Evolutionary conservation across 1,284 basidiomycete genomes (phyloP), one percentile per base, ranked within the genome.

Genomic region (Entoloma clypeatum): DNA sequence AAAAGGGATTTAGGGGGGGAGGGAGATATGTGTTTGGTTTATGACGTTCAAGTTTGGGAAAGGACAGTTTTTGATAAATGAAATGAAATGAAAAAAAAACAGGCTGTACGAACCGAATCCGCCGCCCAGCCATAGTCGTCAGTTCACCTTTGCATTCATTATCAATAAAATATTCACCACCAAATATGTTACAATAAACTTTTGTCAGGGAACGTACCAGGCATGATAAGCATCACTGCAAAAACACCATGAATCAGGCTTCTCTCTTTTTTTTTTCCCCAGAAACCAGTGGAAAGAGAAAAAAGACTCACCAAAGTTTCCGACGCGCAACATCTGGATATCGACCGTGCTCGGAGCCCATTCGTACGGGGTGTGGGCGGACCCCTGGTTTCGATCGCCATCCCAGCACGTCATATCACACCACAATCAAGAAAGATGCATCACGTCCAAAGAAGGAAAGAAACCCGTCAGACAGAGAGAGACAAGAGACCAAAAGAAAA

Each of bases 301-400:
- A 3, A 11, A 35, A 36, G 13, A 59, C 63, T 41, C 39, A 70
- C 69, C 69, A 41, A 91, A 70, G 50, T 85, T 80, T 19, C 88
- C 88, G n/a, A 85, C 72, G 25, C 84, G 81, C 39, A 90, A 65
- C 65, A 90, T 83, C 64, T 90, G 88, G 31, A 87, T 72, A 57
- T 89, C 79, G 33, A 91, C 86, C 1, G 78, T 83, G 53, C 70
- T 74, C 0, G 86, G 82, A 2, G 82, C 75, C 88, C 88, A 91
- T 45, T 77, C 71, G 58, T 91, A 90, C 7, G 87, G 87, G 8
- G 55, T 53, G 47, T 77, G 67, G 3, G 84, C 81, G 53, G 70
- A 78, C 28, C 82, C 85, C 81, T 82, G n/a, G n/a, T n/a, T n/a
- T n/a, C n/a, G n/a, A n/a, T n/a, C n/a, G n/a, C n/a, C n/a, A n/a